These are phyloP conservation scores for Populus davidiana DNA, from an alignment of 345 rosid genomes.

Conservation along the genomic window DNA sequence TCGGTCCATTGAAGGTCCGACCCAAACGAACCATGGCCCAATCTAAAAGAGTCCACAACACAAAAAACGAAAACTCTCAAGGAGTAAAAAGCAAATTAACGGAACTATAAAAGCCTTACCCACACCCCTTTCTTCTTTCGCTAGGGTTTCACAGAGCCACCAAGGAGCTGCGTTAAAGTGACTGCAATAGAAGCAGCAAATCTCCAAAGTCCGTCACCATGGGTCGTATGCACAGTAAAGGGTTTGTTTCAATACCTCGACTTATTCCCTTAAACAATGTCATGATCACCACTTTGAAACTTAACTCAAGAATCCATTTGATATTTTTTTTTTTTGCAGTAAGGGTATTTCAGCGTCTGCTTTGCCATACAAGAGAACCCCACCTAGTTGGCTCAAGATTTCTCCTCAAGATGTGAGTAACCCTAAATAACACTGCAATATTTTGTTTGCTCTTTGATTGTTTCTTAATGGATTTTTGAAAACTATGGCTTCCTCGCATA, in stretches of 20 bases:
- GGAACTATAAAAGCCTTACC: background rate
- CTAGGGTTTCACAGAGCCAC: background rate
- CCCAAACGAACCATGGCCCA: background rate
- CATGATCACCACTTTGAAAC: background rate
- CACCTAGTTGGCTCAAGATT: constrained; percentile 77
- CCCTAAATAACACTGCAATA: too few species aligned
- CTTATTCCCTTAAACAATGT: background rate
- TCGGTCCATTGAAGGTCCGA: background rate
- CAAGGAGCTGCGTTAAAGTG: background rate
- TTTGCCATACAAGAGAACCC: constrained; percentile 76
- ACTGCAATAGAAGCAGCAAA: background rate
- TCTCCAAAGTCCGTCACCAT: constrained; percentile 26
- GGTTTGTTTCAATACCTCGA: constrained; percentile 24
- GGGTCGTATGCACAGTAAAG: constrained; percentile 88
- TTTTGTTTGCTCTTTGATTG: background rate
- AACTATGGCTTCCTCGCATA: background rate
- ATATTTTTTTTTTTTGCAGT: constrained; percentile 18
- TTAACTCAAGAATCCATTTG: background rate
- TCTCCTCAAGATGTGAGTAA: constrained; percentile 52
- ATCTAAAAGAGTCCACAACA: background rate
- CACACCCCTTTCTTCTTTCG: background rate
- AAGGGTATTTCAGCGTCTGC: constrained; percentile 90
- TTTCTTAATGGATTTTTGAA: background rate
- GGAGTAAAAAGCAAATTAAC: background rate
- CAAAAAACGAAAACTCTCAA: background rate